Percentiles rank a stretch among this genome's conserved stretches.
phyloP scores from a whole-genome alignment of 2,329 filamentous ascomycete genomes.

The Botryotinia calthae region DNA sequence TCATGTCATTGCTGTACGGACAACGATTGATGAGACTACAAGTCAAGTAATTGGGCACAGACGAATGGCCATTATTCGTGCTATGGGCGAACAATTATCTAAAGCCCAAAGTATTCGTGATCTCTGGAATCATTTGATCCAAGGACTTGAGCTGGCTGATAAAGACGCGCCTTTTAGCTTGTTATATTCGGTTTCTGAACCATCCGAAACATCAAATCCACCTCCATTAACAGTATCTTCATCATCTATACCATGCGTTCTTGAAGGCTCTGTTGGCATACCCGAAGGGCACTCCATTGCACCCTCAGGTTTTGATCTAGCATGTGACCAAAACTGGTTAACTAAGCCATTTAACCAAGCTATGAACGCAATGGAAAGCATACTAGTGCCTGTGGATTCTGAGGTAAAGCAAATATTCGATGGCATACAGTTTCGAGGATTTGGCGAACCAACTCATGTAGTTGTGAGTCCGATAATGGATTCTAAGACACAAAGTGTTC shows the following conservation, averaged over 20 bases:
- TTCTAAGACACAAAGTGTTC: conserved; percentile 61
- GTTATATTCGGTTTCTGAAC: conserved; percentile 72
- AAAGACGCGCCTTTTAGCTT: conserved; percentile 73
- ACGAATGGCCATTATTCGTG: conserved; percentile 71
- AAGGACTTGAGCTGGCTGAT: conserved; percentile 68
- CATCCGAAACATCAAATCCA: conserved; percentile 61
- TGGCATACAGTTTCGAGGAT: conserved; percentile 67
- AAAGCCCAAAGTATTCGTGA: conserved; percentile 65
- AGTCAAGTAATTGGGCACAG: conserved; percentile 70
- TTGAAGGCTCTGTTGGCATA: conserved; percentile 71
- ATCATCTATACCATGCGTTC: conserved; percentile 49
- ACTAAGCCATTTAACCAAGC: conserved; percentile 64
- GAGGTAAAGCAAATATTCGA: conserved; percentile 50
- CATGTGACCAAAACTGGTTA: conserved; percentile 73
- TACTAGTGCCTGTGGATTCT: conserved; percentile 59
- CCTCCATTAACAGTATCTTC: conserved; percentile 44
- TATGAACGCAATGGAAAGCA: conserved; percentile 65
- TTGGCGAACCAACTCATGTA: conserved; percentile 64
- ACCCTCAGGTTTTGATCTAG: conserved; percentile 66
- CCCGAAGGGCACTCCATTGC: conserved; percentile 62
- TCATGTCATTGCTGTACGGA: conserved; percentile 68
- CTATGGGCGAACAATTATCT: conserved; percentile 71
- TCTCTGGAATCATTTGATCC: conserved; percentile 69
- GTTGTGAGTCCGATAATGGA: conserved; percentile 79
- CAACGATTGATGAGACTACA: conserved; percentile 74